A percentile compares a stretch with the other conserved stretches of the same genome.
Conservation (phyloP, 331 rosid species). For the Quercus lobata region DNA sequence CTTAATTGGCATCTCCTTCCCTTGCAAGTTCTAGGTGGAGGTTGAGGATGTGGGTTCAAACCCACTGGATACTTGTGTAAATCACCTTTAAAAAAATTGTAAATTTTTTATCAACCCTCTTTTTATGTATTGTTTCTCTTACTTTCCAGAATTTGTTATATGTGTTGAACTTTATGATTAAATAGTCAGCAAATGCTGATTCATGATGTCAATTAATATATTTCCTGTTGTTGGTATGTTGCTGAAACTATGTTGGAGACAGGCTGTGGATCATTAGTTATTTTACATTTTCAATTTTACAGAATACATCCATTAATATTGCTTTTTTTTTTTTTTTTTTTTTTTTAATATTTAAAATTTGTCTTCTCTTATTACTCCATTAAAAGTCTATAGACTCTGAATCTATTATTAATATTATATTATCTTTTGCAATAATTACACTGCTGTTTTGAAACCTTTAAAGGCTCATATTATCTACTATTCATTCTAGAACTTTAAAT, state of each 20-base stretch:
- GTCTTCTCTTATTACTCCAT: background rate
- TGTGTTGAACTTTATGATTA: conserved; percentile 9
- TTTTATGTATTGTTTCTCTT: background rate
- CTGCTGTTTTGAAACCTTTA: background rate
- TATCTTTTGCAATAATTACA: background rate
- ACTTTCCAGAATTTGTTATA: background rate
- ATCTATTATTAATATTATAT: background rate
- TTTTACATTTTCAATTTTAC: background rate
- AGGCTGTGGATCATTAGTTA: background rate
- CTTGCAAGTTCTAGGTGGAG: no score
- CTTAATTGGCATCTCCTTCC: no score
- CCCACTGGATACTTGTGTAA: no score
- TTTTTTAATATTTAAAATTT: no score
- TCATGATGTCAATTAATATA: background rate
- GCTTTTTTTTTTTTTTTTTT: background rate
- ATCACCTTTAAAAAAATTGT: no score
- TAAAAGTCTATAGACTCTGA: background rate
- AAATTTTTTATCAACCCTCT: background rate
- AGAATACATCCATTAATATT: background rate
- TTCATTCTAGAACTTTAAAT: no score
- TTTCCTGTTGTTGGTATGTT: conserved; percentile 1
- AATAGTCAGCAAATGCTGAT: conserved; percentile 1
- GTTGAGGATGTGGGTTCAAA: no score
- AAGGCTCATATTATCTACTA: background rate
- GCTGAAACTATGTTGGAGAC: background rate